Base-by-base conservation (phyloP, 2,329 filamentous ascomycete genomes). In the Acephala macrosclerotiorum region DNA sequence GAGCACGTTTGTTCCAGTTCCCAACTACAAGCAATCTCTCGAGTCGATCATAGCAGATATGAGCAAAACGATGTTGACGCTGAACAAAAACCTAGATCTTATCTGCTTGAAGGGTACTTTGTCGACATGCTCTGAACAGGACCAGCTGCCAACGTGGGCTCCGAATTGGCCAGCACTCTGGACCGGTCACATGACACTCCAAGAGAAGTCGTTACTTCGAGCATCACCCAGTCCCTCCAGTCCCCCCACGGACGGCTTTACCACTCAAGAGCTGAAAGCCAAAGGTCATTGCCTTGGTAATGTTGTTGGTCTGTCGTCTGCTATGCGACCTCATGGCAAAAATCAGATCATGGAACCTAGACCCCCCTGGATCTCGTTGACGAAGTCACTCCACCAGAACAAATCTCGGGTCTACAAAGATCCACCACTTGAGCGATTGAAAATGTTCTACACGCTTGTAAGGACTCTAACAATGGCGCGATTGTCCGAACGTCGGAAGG, bases 1-100 rank as follows among this genome's bases (percentile, higher is more conserved):
- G 16, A 14, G 36, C 11, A 64, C 36, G 16, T 63, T 62, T 49
- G 62, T 65, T 3, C 66, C 59, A 12, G 56, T 67, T 1, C 66
- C 66, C 26, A 67, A 67, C 33, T 67, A 67, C 26, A 55, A 64
- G 26, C 66, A 67, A 35, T 16, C 62, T 33, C 59, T 67, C 9
- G 62, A 65, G 36, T 29, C 55, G n/a, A 64, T 67, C 20, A 62
- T 62, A 16, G 49, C 49, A 53, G 62, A 67, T 25, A 67, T 67
- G 56, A 62, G 45, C 49, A 67, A 33, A 40, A 20, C 40, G 12
- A 65, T 67, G 55, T 60, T 67, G 49, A 49, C 12, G 29, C 38
- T 56, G 25, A 38, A 62, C 16, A 51, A 55, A n/a, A 62, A 58
- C n/a, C 49, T 67, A 20, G 66, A 67, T 59, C 56, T 51, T 2